Percentiles rank a stretch among this genome's conserved stretches.
phyloP scores from a whole-genome alignment of 345 rosid species.

The Brassica carinata region DNA sequence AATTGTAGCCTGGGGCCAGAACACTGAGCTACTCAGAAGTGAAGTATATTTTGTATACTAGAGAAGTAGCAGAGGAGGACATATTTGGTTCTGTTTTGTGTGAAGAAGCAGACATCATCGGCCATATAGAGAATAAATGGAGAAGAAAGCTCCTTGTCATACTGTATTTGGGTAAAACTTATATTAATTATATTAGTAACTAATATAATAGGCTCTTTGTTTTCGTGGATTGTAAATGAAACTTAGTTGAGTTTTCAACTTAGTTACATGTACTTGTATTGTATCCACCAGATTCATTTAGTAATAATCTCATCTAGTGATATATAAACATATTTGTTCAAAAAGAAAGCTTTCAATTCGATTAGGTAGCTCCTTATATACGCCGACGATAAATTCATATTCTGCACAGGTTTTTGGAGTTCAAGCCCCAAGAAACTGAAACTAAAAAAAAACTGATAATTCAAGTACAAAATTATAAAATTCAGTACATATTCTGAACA shows the following conservation, averaged over 20 bases:
- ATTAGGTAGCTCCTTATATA: neutral
- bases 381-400: neutral
- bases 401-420: neutral
- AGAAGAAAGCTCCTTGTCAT: conserved; percentile 30
- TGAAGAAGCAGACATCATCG: conserved; percentile 22
- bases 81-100: conserved; percentile 15
- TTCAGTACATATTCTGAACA: neutral
- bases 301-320: conserved; percentile 19
- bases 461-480: neutral
- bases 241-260: conserved; percentile 11
- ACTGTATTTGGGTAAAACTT: conserved; percentile 2
- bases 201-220: neutral
- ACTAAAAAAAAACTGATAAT: neutral
- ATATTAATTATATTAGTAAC: conserved; percentile 3
- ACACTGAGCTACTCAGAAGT: conserved; percentile 9
- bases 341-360: neutral
- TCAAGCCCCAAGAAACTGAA: neutral
- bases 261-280: conserved; percentile 24
- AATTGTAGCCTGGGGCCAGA: conserved; percentile 21
- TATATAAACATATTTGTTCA: neutral
- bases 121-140: conserved; percentile 13
- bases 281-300: conserved; percentile 20
- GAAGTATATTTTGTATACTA: conserved; percentile 30
- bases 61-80: conserved; percentile 4
- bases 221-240: conserved; percentile 34